Evolutionary conservation across 345 rosid genomes (phyloP).

Genomic region (Clausena lansium): DNA sequence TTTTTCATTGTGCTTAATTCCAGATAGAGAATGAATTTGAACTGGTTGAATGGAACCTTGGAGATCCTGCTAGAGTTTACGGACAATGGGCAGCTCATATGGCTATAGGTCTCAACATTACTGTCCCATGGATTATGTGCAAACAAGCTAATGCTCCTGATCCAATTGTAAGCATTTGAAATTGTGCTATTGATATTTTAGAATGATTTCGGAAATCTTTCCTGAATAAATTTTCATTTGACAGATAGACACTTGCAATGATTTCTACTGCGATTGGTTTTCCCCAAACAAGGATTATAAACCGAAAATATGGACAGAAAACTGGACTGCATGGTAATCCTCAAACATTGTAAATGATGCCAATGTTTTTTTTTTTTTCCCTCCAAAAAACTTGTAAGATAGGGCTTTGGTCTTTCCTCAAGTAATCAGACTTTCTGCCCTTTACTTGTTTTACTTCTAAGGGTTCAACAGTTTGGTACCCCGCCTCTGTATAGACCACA

Average conservation of each 20-base stretch:
- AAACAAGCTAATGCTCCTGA: conserved; percentile 97
- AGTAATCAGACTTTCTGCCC: background rate
- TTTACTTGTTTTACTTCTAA: background rate
- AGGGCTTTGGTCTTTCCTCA: background rate
- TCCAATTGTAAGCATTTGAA: conserved; percentile 55
- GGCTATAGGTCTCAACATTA: conserved; percentile 83
- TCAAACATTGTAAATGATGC: background rate
- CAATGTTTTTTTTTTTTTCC: background rate
- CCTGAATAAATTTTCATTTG: background rate
- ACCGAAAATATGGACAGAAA: conserved; percentile 96
- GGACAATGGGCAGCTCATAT: conserved; percentile 81
- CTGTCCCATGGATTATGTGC: conserved; percentile 99
- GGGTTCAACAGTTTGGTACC: conserved; percentile 76
- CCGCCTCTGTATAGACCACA: conserved; percentile 58
- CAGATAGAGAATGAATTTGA: conserved; percentile 97
- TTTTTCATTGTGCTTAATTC: background rate
- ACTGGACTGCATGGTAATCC: conserved; percentile 91
- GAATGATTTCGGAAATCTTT: background rate
- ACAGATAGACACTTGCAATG: conserved; percentile 90
- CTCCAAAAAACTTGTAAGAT: too few species aligned
- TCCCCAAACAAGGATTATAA: conserved; percentile 56
- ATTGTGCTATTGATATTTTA: too few species aligned
- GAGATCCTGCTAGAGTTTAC: conserved; percentile 78
- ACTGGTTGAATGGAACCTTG: conserved; percentile 78
- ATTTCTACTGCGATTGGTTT: conserved; percentile 78